phyloP scores from a whole-genome alignment of 495 filamentous ascomycete genomes.

The Aspergillus kassunensis region DNA sequence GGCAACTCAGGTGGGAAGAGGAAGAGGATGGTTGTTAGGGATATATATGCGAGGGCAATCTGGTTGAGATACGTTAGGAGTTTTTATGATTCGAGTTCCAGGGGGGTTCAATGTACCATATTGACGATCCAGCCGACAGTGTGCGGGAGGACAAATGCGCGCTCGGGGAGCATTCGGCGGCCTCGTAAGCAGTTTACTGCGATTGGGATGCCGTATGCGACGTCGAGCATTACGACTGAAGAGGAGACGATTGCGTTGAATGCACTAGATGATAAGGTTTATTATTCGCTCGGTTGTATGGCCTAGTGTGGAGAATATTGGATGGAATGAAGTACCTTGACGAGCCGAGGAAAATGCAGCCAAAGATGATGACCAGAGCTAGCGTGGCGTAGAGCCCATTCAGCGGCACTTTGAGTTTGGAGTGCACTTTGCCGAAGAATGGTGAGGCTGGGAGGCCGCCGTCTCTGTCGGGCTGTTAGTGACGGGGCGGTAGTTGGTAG shows the following conservation, averaged over 20 bases:
- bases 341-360: conserved; percentile 72
- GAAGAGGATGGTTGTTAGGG: conserved; percentile 69
- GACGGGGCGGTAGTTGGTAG: background rate
- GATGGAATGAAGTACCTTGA: no score
- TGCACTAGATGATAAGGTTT: no score
- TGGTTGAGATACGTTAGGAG: conserved; percentile 16
- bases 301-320: no score
- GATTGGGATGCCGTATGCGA: conserved; percentile 72
- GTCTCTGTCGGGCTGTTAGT: conserved; percentile 45
- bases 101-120: conserved; percentile 32
- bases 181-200: conserved; percentile 62
- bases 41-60: conserved; percentile 62
- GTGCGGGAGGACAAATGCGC: conserved; percentile 58
- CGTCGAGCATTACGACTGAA: conserved; percentile 64
- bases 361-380: conserved; percentile 62
- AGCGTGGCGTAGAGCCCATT: conserved; percentile 67
- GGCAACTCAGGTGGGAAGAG: conserved; percentile 68
- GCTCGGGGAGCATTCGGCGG: conserved; percentile 58
- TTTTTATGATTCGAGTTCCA: no score
- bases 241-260: conserved; percentile 65
- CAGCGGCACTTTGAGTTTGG: conserved; percentile 59
- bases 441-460: conserved; percentile 64
- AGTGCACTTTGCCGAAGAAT: conserved; percentile 62
- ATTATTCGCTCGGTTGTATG: no score
- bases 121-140: conserved; percentile 51